A percentile compares a stretch with the other conserved stretches of the same genome.
Conservation (phyloP, 1,139 yeast species). For the Blastobotrys proliferans region DNA sequence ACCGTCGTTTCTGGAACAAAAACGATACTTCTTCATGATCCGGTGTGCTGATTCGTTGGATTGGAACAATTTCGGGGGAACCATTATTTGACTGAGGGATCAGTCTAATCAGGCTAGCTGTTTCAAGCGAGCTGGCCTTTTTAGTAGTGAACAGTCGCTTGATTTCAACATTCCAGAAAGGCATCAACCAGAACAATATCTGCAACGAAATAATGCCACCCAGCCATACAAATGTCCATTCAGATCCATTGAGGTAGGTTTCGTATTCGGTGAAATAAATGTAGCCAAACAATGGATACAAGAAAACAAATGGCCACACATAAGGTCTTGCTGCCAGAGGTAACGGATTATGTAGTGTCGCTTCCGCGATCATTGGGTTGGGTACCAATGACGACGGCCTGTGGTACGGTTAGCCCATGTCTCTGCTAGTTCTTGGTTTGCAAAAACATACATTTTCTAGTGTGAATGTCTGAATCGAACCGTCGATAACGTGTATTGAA, state of each 20-base stretch:
- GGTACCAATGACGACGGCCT: constrained; percentile 30
- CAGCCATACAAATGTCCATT: constrained; percentile 80
- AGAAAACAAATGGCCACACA: constrained; percentile 74
- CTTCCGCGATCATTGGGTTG: constrained; percentile 55
- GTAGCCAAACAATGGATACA: constrained; percentile 73
- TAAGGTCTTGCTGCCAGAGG: constrained; percentile 64
- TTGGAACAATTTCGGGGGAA: constrained; percentile 69
- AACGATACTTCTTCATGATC: constrained; percentile 67
- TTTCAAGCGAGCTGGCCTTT: constrained; percentile 44
- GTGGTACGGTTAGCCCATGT: too few species aligned
- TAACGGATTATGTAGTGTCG: constrained; percentile 71
- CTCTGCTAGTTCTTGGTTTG: too few species aligned
- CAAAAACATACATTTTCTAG: too few species aligned
- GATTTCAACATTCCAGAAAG: constrained; percentile 87
- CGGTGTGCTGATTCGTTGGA: constrained; percentile 53
- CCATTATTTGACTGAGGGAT: constrained; percentile 86
- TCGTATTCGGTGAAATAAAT: constrained; percentile 71
- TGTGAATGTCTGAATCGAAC: too few species aligned
- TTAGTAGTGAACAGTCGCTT: constrained; percentile 66
- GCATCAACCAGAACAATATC: constrained; percentile 77
- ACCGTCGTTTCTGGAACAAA: constrained; percentile 88
- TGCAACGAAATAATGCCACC: constrained; percentile 72
- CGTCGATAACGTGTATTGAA: too few species aligned
- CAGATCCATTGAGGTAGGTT: constrained; percentile 70
- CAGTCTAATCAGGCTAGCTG: constrained; percentile 69